A percentile compares a stretch with the other conserved stretches of the same genome.
Conservation (phyloP, 257 asterid genomes). For the Fraxinus cuspidata region DNA sequence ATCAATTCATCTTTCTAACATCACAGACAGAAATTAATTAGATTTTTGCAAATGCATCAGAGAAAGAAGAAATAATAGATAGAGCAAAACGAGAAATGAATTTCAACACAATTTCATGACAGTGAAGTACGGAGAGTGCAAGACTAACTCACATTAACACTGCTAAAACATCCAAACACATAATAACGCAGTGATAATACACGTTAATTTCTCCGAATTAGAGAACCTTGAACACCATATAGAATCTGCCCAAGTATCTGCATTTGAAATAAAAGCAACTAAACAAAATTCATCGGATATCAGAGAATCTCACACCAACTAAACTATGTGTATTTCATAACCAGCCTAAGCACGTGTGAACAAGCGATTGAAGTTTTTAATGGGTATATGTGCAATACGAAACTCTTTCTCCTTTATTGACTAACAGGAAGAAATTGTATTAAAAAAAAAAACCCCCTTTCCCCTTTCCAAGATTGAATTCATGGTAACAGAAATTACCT, state of each 20-base stretch:
- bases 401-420: neutral
- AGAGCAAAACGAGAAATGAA: neutral
- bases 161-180: neutral
- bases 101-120: neutral
- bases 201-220: neutral
- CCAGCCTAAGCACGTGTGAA: neutral
- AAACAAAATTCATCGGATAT: neutral
- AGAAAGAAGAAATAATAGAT: neutral
- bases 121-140: neutral
- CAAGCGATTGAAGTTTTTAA: neutral
- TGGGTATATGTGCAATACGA: neutral
- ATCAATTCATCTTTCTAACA: conserved; percentile 8
- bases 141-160: neutral
- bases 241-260: neutral
- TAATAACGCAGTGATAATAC: too few relatives aligned
- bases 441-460: too few relatives aligned
- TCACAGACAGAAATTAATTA: neutral
- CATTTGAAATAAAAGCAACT: neutral
- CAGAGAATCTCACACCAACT: neutral
- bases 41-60: neutral
- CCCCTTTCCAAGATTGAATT: neutral
- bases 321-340: neutral
- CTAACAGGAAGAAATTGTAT: too few relatives aligned
- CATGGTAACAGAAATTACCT: neutral
- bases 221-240: neutral